A percentile compares a stretch with the other conserved stretches of the same genome.
These are phyloP conservation scores for Magnolia officinalis DNA, from an alignment of 164 flowering plant species.

Conservation along the genomic window DNA sequence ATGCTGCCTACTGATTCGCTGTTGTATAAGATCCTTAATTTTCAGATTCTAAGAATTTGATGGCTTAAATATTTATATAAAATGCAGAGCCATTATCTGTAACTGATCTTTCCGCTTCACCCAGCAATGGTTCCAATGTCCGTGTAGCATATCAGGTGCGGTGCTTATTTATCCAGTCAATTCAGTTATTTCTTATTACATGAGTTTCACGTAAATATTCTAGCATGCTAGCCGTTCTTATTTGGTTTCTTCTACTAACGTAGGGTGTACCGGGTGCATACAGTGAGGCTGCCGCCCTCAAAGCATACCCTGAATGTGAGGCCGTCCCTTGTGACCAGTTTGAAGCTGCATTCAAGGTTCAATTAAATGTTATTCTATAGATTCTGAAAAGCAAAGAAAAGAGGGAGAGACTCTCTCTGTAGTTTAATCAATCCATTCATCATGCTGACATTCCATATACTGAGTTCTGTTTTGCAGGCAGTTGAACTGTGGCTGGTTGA, in stretches of 20 bases:
- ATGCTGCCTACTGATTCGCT: too few relatives aligned
- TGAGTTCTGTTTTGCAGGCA: slow-evolving; percentile 37
- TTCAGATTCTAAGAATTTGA: background rate
- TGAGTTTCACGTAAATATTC: background rate
- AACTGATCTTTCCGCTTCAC: slow-evolving; percentile 34
- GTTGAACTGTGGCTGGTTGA: slow-evolving; percentile 73
- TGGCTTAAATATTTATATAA: background rate
- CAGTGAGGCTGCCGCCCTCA: slow-evolving; percentile 63
- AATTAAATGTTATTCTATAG: background rate
- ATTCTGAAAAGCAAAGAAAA: too few relatives aligned
- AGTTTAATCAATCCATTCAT: background rate
- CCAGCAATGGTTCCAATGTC: slow-evolving; percentile 30
- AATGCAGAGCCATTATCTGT: slow-evolving; percentile 49
- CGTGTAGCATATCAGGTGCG: slow-evolving; percentile 58
- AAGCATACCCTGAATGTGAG: slow-evolving; percentile 65
- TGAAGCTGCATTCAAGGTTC: slow-evolving; percentile 65
- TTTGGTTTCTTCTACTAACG: slow-evolving; percentile 13
- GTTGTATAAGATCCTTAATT: background rate
- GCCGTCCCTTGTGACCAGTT: slow-evolving; percentile 67
- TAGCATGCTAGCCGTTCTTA: slow-evolving; percentile 2
- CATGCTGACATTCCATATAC: background rate
- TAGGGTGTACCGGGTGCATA: slow-evolving; percentile 62
- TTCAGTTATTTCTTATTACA: background rate
- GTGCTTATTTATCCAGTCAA: background rate
- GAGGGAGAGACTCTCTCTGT: background rate